phyloP scores from a whole-genome alignment of 1,139 yeast species.

The Geotrichum phurueaensis region DNA sequence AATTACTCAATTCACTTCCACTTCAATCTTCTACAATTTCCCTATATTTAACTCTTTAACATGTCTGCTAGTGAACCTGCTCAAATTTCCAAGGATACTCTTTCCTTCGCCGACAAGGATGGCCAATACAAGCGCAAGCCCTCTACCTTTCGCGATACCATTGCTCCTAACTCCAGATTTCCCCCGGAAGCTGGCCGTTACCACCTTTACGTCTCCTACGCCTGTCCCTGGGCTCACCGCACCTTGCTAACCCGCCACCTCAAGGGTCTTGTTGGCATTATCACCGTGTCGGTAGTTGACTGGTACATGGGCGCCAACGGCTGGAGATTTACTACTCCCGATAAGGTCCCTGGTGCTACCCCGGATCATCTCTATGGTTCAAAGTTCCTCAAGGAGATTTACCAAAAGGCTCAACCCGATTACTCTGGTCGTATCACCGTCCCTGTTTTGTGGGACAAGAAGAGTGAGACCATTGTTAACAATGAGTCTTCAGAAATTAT shows the following conservation, averaged over 20 bases:
- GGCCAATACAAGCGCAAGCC: conserved; percentile 6
- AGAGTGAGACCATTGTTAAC: conserved; percentile 73
- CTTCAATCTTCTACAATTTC: too few relatives aligned
- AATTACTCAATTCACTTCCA: too few relatives aligned
- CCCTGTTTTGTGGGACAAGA: conserved; percentile 88
- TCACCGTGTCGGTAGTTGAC: conserved; percentile 66
- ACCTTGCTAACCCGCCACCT: conserved; percentile 68
- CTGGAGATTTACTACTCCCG: conserved; percentile 68
- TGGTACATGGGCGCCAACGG: conserved; percentile 81
- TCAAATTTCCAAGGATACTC: conserved; percentile 3
- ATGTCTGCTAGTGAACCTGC: conserved; percentile 6
- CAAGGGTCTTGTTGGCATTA: conserved; percentile 62
- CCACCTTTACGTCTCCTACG: conserved; percentile 79
- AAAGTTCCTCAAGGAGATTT: conserved; percentile 60
- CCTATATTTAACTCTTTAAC: background rate
- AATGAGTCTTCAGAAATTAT: conserved; percentile 88
- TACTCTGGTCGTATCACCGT: conserved; percentile 83
- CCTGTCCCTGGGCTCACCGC: conserved; percentile 97
- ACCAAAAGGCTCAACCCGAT: conserved; percentile 67
- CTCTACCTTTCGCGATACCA: conserved; percentile 48
- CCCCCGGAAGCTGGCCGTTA: conserved; percentile 75
- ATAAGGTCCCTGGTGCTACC: conserved; percentile 51
- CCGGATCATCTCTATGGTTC: conserved; percentile 61
- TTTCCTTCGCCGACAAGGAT: background rate
- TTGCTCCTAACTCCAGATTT: conserved; percentile 59